A percentile compares a stretch with the other conserved stretches of the same genome.
These are phyloP conservation scores for Pichia norvegensis DNA, from an alignment of 1,139 yeast species.

Conservation along the genomic window DNA sequence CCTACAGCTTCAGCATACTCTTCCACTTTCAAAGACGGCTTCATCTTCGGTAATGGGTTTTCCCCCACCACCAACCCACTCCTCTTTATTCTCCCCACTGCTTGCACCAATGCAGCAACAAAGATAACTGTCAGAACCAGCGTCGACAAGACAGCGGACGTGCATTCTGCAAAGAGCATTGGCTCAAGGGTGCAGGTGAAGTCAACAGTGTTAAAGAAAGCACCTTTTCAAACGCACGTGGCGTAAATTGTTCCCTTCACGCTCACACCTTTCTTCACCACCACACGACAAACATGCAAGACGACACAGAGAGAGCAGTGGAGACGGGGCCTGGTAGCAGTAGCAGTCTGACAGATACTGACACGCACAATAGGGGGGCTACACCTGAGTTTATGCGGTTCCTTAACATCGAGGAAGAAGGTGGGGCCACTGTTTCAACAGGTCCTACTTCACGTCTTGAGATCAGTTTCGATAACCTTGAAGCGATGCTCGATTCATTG, in stretches of 20 bases:
- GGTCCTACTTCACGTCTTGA: background rate
- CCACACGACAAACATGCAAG: too few relatives aligned
- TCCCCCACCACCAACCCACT: too few relatives aligned
- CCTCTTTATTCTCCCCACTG: too few relatives aligned
- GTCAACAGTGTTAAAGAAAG: too few relatives aligned
- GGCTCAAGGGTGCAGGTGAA: too few relatives aligned
- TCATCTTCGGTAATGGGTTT: too few relatives aligned
- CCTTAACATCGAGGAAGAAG: slow-evolving; percentile 3
- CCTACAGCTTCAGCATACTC: slow-evolving; percentile 62
- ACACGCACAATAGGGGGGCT: background rate
- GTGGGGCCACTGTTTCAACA: slow-evolving; percentile 2
- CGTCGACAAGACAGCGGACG: background rate
- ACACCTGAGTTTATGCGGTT: background rate
- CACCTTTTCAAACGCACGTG: too few relatives aligned
- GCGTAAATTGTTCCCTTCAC: too few relatives aligned
- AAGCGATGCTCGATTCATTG: background rate
- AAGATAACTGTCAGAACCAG: background rate
- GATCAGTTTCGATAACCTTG: background rate
- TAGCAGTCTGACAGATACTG: too few relatives aligned
- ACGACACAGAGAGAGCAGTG: background rate
- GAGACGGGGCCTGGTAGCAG: background rate
- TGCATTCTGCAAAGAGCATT: background rate
- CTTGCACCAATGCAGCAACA: background rate
- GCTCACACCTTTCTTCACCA: too few relatives aligned
- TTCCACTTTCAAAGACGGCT: too few relatives aligned